Base-by-base conservation (phyloP, 2,329 filamentous ascomycete species). In the Dothideomycetes sp. region DNA sequence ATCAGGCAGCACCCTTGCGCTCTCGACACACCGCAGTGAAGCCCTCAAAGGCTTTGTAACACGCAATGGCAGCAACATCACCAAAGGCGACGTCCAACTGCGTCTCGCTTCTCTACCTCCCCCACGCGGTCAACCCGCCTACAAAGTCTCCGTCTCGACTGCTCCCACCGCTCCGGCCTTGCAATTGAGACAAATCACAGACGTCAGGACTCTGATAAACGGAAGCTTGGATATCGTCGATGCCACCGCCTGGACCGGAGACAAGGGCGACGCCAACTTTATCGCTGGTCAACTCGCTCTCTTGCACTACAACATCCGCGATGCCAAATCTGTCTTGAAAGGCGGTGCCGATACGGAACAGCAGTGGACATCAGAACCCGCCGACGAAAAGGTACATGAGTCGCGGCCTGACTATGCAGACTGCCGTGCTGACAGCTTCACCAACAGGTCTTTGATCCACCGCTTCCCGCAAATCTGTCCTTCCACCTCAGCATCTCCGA, bases 31-130 rank as follows among this genome's bases (percentile, higher is more conserved):
- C 42, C 77, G 88, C 42, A 89, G 85, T 41, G 91, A 98, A 65
- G 78, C 76, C 50, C 79, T 96, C 47, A 98, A 98, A 62, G 91
- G 91, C 13, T 84, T 86, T 53, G 77, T 96, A 45, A 96, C 89
- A 1, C 78, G 91, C 40, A 78, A 94, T 24, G 91, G 91, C 27
- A 85, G 85, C n/a, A 78, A 82, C 37, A 82, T 98, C 48, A 82
- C 94, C 48, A 94, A 94, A 60, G 89, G 87, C 50, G 81, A 82
- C 46, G 73, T 94, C 46, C 77, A 84, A 56, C 73, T 95, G 24
- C 80, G 83, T 38, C 74, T 94, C 10, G 73, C 76, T 47, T 87
- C 80, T 42, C 70, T 84, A 30, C 66, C 71, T 49, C 68, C 67
- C 41, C 68, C 69, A 32, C 69, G 67, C 33, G 73, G 71, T 18